A percentile compares a stretch with the other conserved stretches of the same genome.
These are phyloP conservation scores for Curvularia eragrostidis DNA, from an alignment of 2,329 filamentous ascomycete genomes.

Conservation along the genomic window DNA sequence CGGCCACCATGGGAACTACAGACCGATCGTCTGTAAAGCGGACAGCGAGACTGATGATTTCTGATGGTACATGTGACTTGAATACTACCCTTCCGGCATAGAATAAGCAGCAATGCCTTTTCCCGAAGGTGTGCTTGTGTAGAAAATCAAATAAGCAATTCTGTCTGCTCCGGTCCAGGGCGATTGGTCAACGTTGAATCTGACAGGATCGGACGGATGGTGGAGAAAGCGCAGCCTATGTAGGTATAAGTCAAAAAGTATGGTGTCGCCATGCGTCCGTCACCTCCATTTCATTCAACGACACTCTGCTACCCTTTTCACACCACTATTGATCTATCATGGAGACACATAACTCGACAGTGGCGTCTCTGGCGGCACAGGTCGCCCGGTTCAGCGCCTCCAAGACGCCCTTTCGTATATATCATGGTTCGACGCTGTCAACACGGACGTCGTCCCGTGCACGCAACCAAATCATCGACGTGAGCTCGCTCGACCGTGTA, in stretches of 20 bases:
- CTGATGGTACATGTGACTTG: neutral
- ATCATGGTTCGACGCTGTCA: constrained; percentile 64
- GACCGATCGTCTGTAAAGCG: constrained; percentile 2
- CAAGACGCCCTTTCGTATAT: constrained; percentile 61
- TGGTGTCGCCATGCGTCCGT: constrained; percentile 11
- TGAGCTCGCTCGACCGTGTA: constrained; percentile 57
- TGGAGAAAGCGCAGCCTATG: constrained; percentile 36
- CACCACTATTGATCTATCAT: constrained; percentile 19
- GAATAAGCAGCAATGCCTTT: neutral
- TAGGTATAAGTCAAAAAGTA: constrained; percentile 16
- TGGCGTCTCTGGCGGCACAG: constrained; percentile 35
- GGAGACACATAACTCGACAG: constrained; percentile 38
- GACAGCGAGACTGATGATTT: constrained; percentile 1
- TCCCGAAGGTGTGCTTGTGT: neutral
- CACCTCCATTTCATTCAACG: constrained; percentile 4
- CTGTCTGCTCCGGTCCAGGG: constrained; percentile 4
- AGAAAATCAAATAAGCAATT: neutral
- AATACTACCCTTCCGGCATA: neutral
- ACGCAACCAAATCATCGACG: constrained; percentile 55
- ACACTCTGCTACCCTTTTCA: neutral
- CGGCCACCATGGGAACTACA: constrained; percentile 20
- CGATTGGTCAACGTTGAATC: constrained; percentile 10
- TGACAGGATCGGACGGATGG: constrained; percentile 25
- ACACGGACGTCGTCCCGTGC: constrained; percentile 55
- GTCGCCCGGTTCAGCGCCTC: constrained; percentile 55